Evolutionary conservation across 352 stramenopile genomes (phyloP).

Genomic region (Plasmopara halstedii): DNA sequence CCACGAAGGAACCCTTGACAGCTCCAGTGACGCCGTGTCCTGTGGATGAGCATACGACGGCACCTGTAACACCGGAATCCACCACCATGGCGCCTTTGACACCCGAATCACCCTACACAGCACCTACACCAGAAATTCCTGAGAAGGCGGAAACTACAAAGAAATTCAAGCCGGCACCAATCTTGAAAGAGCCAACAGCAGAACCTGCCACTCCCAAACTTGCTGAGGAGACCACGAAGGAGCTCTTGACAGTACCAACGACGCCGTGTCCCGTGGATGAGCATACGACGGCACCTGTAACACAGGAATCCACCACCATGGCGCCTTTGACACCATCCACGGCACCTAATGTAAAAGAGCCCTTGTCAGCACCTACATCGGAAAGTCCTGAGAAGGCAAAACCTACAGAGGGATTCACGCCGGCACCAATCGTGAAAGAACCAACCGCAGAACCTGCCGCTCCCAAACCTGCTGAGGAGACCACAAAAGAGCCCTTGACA

Average conservation of each 20-base stretch:
- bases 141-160: too few species aligned
- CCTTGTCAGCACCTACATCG: too few species aligned
- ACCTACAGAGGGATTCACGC: background rate
- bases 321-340: background rate
- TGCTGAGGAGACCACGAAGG: background rate
- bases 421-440: background rate
- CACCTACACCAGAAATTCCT: background rate
- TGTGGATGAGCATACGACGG: background rate
- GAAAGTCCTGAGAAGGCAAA: too few species aligned
- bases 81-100: background rate
- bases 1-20: background rate
- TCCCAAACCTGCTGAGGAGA: background rate
- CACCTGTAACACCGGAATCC: background rate
- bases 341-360: too few species aligned
- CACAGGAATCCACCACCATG: background rate
- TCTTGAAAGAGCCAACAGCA: too few species aligned
- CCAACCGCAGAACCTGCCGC: too few species aligned
- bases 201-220: too few species aligned
- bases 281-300: background rate
- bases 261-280: background rate
- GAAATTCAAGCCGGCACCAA: too few species aligned
- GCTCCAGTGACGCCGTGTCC: background rate
- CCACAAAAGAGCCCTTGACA: background rate
- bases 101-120: background rate
- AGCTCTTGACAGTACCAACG: background rate